phyloP scores from a whole-genome alignment of 164 flowering plant species.

The Malania oleifera region DNA sequence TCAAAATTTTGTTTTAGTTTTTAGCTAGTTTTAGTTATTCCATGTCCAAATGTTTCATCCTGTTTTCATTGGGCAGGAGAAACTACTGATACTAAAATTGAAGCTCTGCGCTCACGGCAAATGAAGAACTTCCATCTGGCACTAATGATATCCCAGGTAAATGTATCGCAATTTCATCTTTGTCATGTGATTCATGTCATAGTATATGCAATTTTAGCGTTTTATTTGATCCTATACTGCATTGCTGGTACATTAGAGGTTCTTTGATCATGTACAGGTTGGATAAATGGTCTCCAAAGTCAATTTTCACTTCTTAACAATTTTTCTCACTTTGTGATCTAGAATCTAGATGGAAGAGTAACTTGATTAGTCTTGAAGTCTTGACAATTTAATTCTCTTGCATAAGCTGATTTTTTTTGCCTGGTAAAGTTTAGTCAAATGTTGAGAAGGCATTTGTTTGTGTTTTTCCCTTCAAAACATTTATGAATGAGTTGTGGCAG shows the following conservation, averaged over 20 bases:
- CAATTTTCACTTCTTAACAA: not conserved
- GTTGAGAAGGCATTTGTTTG: too few species aligned
- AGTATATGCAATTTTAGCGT: not conserved
- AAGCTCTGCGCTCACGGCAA: constrained; percentile 74
- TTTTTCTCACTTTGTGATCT: too few species aligned
- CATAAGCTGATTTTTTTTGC: not conserved
- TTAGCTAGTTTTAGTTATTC: not conserved
- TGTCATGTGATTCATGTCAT: not conserved
- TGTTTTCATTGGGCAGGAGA: constrained; percentile 52
- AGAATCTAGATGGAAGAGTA: too few species aligned
- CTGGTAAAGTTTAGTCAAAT: too few species aligned
- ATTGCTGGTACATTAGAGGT: too few species aligned
- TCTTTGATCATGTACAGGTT: too few species aligned
- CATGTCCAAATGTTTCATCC: not conserved
- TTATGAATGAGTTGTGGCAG: too few species aligned
- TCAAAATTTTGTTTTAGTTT: not conserved
- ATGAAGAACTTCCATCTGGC: constrained; percentile 97
- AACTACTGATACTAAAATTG: constrained; percentile 57
- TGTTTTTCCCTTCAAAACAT: too few species aligned
- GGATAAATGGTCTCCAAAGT: too few species aligned
- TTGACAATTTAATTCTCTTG: not conserved
- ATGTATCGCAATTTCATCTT: not conserved
- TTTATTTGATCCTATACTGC: not conserved
- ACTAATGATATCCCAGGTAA: constrained; percentile 89
- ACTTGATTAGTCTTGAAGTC: too few species aligned